Evolutionary conservation across 2,329 filamentous ascomycete genomes (phyloP).

Genomic region (Juglanconis sp.): DNA sequence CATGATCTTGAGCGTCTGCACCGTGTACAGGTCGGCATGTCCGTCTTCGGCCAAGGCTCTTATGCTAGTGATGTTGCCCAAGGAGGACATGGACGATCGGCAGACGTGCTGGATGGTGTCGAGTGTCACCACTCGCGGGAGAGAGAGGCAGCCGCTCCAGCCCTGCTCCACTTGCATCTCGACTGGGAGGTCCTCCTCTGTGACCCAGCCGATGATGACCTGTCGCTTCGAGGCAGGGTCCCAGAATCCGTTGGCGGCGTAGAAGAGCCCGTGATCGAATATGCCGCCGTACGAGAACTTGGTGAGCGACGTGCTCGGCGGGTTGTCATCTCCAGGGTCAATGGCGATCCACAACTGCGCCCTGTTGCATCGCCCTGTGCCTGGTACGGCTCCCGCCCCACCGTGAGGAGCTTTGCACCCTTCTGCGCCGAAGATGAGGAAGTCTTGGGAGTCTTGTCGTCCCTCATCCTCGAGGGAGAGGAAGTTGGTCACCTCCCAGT

Average conservation of each 20-base stretch:
- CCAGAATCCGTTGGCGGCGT: constrained; percentile 47
- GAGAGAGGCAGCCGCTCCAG: constrained; percentile 47
- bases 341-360: constrained; percentile 40
- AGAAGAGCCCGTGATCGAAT: constrained; percentile 46
- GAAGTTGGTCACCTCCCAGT: constrained; percentile 50
- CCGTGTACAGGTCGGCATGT: constrained; percentile 26
- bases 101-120: constrained; percentile 34
- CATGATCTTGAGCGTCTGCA: constrained; percentile 42
- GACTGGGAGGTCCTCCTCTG: constrained; percentile 46
- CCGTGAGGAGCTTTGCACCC: constrained; percentile 26
- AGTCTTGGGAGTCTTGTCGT: constrained; percentile 29
- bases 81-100: constrained; percentile 30
- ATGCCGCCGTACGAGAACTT: constrained; percentile 32
- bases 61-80: constrained; percentile 40
- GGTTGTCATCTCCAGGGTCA: constrained; percentile 23
- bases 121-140: constrained; percentile 43
- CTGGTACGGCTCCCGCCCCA: constrained; percentile 15
- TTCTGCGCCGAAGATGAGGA: constrained; percentile 45
- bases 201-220: constrained; percentile 48
- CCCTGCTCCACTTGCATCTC: constrained; percentile 39
- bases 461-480: constrained; percentile 34
- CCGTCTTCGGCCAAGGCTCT: constrained; percentile 21
- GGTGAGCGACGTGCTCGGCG: neutral
- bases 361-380: constrained; percentile 6
- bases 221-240: constrained; percentile 38